Base-by-base conservation (phyloP, 192 early-diverging fungal genomes). In the Coemansia asiatica region DNA sequence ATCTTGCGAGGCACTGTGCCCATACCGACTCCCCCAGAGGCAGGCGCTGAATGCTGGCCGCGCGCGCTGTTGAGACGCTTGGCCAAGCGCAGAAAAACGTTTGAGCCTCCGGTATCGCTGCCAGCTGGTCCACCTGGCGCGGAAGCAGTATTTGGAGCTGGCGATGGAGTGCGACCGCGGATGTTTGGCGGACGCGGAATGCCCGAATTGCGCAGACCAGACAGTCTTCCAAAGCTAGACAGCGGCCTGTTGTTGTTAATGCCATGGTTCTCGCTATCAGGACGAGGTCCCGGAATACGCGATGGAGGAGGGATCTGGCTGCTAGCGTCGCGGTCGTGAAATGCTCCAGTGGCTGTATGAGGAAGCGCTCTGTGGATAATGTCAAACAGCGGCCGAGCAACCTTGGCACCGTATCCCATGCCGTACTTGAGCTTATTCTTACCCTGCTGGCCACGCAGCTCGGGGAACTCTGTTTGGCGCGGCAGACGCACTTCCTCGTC, bases 1-100 rank as follows among this genome's bases (percentile, higher is more conserved):
- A 81, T 81, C 35, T 75, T 81, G 38, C 74, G 79, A 5, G 79
- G 74, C 46, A 75, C 56, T 4, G 79, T 81, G 27, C 79, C 79
- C 29, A 81, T 48, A 12, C 59, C 33, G 9, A 66, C 58, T 1
- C 38, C 58, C 0, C 38, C 55, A 4, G 55, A 56, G 4, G 58
- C 2, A 2, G 58, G 29, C 5, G 21, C 23, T 9, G 58, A 21
- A 15, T 63, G 64, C n/a, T 63, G 60, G 31, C 65, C 65, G 16
- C 66, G 66, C 15, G 74, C 63, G 55, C 61, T 67, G 65, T 80
- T 80, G 2, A 80, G 72, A 2, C 77, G 72, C 66, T 60, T 63
- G 8, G 77, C 77, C 50, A 80, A 66, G 19, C 77, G 72, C 26
- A 80, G 56, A 26, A 71, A 80, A 56, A 80, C 77, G 15, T 80